Conservation (phyloP, 1,284 basidiomycete species). For the Ustilago sp. region DNA sequence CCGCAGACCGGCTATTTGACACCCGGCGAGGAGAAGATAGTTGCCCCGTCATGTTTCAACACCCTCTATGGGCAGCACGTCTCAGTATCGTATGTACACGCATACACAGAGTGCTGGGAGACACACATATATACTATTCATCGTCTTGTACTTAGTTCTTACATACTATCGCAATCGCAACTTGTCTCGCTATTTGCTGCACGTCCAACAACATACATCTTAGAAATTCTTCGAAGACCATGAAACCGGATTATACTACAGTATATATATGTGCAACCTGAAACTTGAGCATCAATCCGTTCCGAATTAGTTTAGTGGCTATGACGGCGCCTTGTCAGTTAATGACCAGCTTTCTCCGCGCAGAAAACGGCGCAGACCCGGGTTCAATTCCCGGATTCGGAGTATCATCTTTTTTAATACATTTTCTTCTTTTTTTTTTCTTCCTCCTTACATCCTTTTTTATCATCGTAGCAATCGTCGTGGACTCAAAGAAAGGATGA, state of each 20-base stretch:
- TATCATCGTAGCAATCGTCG: background rate
- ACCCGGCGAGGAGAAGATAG: no score
- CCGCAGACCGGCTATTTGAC: no score
- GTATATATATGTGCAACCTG: background rate
- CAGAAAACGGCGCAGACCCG: conserved; percentile 55
- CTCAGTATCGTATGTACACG: no score
- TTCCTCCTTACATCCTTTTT: background rate
- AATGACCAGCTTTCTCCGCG: conserved; percentile 34
- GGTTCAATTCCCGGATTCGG: conserved; percentile 62
- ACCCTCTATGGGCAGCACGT: no score
- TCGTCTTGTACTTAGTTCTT: no score
- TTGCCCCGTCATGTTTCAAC: no score
- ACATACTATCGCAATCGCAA: no score
- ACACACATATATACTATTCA: no score
- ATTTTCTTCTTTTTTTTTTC: conserved; percentile 7
- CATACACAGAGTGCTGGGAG: no score
- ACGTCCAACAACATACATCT: background rate
- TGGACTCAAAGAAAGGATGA: background rate
- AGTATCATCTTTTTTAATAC: conserved; percentile 11
- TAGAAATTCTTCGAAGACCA: no score
- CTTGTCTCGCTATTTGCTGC: background rate
- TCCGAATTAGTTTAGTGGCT: conserved; percentile 64
- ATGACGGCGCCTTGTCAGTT: conserved; percentile 60
- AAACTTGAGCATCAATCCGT: background rate
- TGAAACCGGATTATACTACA: background rate